A percentile compares a stretch with the other conserved stretches of the same genome.
Conservation (phyloP, 1,284 basidiomycete genomes). For the Sphaerobolus stellatus region DNA sequence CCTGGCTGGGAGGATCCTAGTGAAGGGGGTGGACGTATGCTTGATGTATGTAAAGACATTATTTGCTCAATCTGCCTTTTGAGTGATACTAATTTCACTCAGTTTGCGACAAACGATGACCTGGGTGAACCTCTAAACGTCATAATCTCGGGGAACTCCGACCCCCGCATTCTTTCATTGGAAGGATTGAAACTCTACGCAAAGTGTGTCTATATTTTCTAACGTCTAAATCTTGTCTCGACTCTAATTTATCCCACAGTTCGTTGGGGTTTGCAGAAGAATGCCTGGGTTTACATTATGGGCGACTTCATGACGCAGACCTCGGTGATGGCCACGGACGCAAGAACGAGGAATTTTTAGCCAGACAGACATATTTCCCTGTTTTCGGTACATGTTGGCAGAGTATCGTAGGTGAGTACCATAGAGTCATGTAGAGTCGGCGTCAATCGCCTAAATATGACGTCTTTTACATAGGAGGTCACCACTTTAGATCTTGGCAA, state of each 20-base stretch:
- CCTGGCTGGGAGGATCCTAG: slow-evolving; percentile 71
- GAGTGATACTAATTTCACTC: slow-evolving; percentile 1
- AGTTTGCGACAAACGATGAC: slow-evolving; percentile 61
- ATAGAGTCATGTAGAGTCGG: not conserved
- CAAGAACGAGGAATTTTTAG: slow-evolving; percentile 42
- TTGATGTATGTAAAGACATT: slow-evolving; percentile 73
- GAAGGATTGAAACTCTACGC: slow-evolving; percentile 40
- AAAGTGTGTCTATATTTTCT: slow-evolving; percentile 33
- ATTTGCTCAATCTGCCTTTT: slow-evolving; percentile 10
- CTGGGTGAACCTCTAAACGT: slow-evolving; percentile 48
- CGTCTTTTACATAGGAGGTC: slow-evolving; percentile 34
- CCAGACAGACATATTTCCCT: slow-evolving; percentile 44
- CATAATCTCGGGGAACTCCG: slow-evolving; percentile 45
- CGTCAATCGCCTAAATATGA: not conserved
- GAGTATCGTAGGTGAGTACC: slow-evolving; percentile 33
- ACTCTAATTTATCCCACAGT: slow-evolving; percentile 27
- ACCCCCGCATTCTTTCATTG: slow-evolving; percentile 44
- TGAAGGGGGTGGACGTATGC: slow-evolving; percentile 61
- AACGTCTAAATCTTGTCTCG: slow-evolving; percentile 2
- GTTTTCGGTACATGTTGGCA: slow-evolving; percentile 49
- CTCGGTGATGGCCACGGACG: slow-evolving; percentile 46
- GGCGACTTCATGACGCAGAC: slow-evolving; percentile 44
- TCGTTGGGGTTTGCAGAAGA: slow-evolving; percentile 68
- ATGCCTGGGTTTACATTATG: slow-evolving; percentile 47
- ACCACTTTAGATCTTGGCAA: slow-evolving; percentile 49